Percentiles rank a stretch among this genome's conserved stretches.
Evolutionary conservation across 495 filamentous ascomycete genomes (phyloP).

Genomic region (Xylaria acuta): DNA sequence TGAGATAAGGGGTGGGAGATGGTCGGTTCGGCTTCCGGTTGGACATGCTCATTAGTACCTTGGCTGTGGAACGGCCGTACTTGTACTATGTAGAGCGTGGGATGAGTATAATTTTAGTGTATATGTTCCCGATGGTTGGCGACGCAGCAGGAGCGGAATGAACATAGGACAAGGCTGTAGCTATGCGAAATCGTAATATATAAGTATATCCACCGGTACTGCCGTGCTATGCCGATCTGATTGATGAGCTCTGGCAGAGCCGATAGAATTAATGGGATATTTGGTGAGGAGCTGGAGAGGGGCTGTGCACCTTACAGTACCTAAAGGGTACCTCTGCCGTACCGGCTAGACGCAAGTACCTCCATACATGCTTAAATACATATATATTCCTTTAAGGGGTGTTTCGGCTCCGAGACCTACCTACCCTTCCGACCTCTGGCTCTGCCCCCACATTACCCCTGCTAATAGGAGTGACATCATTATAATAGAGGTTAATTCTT

Average conservation of each 20-base stretch:
- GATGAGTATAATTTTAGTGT: conserved; percentile 7
- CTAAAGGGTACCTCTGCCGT: not conserved
- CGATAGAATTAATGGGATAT: not conserved
- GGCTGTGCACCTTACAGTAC: not conserved
- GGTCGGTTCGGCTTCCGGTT: conserved; percentile 25
- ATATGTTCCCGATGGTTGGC: not conserved
- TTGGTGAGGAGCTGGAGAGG: not conserved
- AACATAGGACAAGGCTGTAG: not conserved
- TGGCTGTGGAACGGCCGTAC: conserved; percentile 19
- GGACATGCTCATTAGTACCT: conserved; percentile 11
- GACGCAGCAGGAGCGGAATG: not conserved
- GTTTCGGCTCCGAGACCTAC: not conserved
- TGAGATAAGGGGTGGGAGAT: conserved; percentile 20
- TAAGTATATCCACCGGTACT: not conserved
- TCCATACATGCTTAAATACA: not conserved
- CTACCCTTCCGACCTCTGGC: too few relatives aligned
- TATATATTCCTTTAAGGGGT: too few relatives aligned
- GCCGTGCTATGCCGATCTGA: not conserved
- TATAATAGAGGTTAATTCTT: too few relatives aligned
- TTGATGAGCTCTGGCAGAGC: not conserved
- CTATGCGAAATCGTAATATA: not conserved
- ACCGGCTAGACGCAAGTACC: not conserved
- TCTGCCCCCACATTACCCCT: too few relatives aligned
- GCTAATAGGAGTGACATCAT: too few relatives aligned
- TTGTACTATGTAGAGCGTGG: conserved; percentile 17